A percentile compares a stretch with the other conserved stretches of the same genome.
phyloP scores from a whole-genome alignment of 1,284 basidiomycete genomes.

The Pterulicium gracile region DNA sequence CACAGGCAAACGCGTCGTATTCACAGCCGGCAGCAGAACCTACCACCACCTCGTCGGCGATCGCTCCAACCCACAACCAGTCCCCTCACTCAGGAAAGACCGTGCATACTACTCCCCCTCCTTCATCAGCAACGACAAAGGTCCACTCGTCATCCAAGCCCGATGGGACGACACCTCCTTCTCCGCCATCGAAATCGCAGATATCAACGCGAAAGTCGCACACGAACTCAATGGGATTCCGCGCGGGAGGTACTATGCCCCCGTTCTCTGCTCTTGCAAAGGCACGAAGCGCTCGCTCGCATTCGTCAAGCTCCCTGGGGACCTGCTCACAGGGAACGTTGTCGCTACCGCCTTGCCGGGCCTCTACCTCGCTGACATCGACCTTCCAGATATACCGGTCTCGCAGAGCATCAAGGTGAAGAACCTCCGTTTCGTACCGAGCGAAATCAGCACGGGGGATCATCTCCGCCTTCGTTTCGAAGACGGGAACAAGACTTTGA shows the following conservation, averaged over 20 bases:
- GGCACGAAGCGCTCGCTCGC: conserved; percentile 39
- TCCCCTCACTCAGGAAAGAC: conserved; percentile 36
- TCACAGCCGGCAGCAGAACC: conserved; percentile 43
- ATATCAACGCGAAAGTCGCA: conserved; percentile 31
- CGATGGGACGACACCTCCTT: conserved; percentile 58
- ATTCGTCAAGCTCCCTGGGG: conserved; percentile 51
- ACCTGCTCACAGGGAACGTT: conserved; percentile 47
- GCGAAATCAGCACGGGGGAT: conserved; percentile 29
- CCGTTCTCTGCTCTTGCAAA: conserved; percentile 36
- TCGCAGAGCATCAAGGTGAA: conserved; percentile 21
- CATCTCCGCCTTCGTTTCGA: conserved; percentile 41
- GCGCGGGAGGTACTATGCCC: conserved; percentile 51
- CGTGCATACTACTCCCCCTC: conserved; percentile 58
- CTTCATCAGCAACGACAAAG: conserved; percentile 39
- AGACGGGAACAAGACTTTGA: conserved; percentile 36
- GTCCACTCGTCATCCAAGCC: conserved; percentile 43
- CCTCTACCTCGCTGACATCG: conserved; percentile 50
- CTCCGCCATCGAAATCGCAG: conserved; percentile 53
- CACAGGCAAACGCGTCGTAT: conserved; percentile 36
- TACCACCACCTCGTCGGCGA: conserved; percentile 36
- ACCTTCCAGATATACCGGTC: conserved; percentile 26
- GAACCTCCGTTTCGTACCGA: conserved; percentile 31
- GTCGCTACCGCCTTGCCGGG: conserved; percentile 53
- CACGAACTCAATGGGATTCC: conserved; percentile 46
- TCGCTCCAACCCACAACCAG: conserved; percentile 14